A percentile compares a stretch with the other conserved stretches of the same genome.
Conservation (phyloP, 2,329 filamentous ascomycete genomes). For the Colletotrichum destructivum region DNA sequence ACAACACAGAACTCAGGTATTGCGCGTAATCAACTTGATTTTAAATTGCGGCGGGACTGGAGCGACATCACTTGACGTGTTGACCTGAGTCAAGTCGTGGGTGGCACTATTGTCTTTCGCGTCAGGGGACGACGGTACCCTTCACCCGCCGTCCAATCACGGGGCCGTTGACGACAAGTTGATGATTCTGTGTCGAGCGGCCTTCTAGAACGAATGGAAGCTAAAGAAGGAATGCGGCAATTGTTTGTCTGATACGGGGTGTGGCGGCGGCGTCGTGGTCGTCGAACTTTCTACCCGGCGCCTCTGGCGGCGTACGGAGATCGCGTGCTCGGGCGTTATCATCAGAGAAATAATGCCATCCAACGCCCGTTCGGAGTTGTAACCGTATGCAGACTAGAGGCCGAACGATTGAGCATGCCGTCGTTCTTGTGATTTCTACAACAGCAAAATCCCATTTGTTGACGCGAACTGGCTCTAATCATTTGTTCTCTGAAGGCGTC, state of each 20-base stretch:
- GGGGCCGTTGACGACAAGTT: background rate
- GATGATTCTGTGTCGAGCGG: background rate
- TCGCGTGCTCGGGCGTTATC: constrained; percentile 28
- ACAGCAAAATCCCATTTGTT: background rate
- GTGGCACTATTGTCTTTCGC: constrained; percentile 12
- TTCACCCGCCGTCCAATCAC: constrained; percentile 24
- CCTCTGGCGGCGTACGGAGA: background rate
- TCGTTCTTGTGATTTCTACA: background rate
- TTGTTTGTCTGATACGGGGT: constrained; percentile 11
- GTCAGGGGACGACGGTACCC: constrained; percentile 15
- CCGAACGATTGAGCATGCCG: background rate
- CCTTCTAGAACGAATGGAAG: constrained; percentile 27
- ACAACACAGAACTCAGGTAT: background rate
- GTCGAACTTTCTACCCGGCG: background rate
- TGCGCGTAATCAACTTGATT: background rate
- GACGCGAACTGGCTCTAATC: background rate
- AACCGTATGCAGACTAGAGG: constrained; percentile 18
- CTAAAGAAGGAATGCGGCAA: constrained; percentile 15
- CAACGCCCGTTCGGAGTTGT: constrained; percentile 13
- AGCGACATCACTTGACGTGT: background rate
- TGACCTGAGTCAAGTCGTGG: constrained; percentile 25
- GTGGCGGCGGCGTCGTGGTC: constrained; percentile 1
- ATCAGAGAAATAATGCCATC: background rate
- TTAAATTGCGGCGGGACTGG: constrained; percentile 9
- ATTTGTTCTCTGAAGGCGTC: background rate